A percentile compares a stretch with the other conserved stretches of the same genome.
Conservation (phyloP, 371 early-diverging fungal genomes). For the Dentiscutata heterogama region DNA sequence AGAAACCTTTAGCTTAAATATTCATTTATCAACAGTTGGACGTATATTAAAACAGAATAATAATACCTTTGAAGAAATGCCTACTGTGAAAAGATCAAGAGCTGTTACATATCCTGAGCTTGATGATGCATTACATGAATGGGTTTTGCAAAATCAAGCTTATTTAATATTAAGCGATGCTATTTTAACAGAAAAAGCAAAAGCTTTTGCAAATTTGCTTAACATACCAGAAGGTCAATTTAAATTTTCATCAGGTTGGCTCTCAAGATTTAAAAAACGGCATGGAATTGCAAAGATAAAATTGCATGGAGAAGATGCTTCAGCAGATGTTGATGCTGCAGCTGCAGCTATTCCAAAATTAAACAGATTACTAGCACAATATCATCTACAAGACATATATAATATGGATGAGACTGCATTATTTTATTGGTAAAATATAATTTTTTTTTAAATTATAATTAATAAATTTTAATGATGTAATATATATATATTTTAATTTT, state of each 20-base stretch:
- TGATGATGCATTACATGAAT: conserved; percentile 49
- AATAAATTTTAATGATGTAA: not conserved
- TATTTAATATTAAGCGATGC: conserved; percentile 45
- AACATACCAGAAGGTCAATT: conserved; percentile 46
- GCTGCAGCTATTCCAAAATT: not conserved
- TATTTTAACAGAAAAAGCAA: conserved; percentile 47
- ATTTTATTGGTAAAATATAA: conserved; percentile 1
- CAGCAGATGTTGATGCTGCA: not conserved
- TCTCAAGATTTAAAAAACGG: conserved; percentile 54
- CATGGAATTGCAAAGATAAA: conserved; percentile 43
- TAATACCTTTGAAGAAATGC: too few species aligned
- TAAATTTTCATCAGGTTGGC: conserved; percentile 53
- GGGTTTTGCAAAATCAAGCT: conserved; percentile 45
- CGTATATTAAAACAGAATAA: not conserved
- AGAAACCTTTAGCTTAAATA: conserved; percentile 9
- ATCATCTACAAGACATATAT: conserved; percentile 1
- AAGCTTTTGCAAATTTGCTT: conserved; percentile 47
- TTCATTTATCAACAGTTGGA: conserved; percentile 1
- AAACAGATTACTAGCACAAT: not conserved
- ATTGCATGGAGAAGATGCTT: not conserved
- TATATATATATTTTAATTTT: not conserved
- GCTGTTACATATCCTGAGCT: conserved; percentile 53
- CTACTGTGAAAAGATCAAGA: conserved; percentile 10
- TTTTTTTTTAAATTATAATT: not conserved
- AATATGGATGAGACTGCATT: conserved; percentile 31